Evolutionary conservation across 257 asterid species (phyloP), one percentile per base, ranked within the genome.

Genomic region (Lycium barbarum): DNA sequence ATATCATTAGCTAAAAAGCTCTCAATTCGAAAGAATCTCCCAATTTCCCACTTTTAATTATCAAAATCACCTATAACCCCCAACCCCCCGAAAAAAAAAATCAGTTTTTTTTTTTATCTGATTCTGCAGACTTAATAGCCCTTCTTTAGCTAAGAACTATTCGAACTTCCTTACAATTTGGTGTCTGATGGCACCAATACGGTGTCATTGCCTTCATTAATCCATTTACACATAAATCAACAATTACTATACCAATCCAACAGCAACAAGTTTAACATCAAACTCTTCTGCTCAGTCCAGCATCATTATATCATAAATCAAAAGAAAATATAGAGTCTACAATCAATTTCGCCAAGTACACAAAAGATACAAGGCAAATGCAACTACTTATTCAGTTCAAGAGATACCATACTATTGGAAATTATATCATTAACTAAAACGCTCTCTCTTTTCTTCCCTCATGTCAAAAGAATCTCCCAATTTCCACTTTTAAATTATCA

Each of bases 81-180:
- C 80, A 45, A 55, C 49, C 49, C 49, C 11, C 14, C 73, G 18
- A 40, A 40, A 2, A 40, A 40, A 83, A 83, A 67, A 49, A 26
- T 54, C 68, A n/a, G 36, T 35, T 62, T 7, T 26, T 26, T 26
- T 26, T 26, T 26, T 26, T 26, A 68, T 83, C 51, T 53, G 55
- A 53, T 36, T 83, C 51, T 26, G 82, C 45, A 59, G 71, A 72
- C 43, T 83, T 82, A 84, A 83, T 84, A 67, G 84, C 51, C 83
- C 57, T 84, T 63, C 86, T 84, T 85, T 53, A 85, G 45, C 87
- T 87, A 88, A 61, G 88, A 83, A 79, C 40, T 82, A 65, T 54
- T 83, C 43, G 78, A 82, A 71, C n/a, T 54, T 54, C 71, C 88
- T 66, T 70, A 88, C 58, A 81, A 47, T 17, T 51, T 72, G 8